A percentile compares a stretch with the other conserved stretches of the same genome.
phyloP scores from a whole-genome alignment of 805 yeast genomes.

The Ogataea neopini region DNA sequence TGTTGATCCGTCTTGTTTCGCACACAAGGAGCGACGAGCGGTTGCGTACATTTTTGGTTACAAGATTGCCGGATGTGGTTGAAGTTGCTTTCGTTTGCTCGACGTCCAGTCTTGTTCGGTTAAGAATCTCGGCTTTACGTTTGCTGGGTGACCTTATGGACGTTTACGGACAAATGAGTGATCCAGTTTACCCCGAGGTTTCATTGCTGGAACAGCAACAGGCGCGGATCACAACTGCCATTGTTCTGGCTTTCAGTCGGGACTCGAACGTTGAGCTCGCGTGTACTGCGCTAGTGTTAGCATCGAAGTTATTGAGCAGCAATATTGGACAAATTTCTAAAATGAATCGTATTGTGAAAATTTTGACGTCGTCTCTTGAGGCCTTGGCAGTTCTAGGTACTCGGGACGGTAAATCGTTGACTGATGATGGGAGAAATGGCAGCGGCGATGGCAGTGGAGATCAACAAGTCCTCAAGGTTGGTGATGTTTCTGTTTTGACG shows the following conservation, averaged over 20 bases:
- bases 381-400: slow-evolving; percentile 41
- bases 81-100: slow-evolving; percentile 80
- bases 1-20: slow-evolving; percentile 44
- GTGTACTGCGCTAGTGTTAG: slow-evolving; percentile 72
- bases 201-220: slow-evolving; percentile 87
- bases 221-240: slow-evolving; percentile 88
- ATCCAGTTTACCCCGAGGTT: slow-evolving; percentile 69
- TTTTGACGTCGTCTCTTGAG: slow-evolving; percentile 67
- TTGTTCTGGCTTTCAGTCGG: slow-evolving; percentile 78
- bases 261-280: slow-evolving; percentile 76
- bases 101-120: slow-evolving; percentile 61
- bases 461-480: slow-evolving; percentile 47
- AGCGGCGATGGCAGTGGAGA: slow-evolving; percentile 22
- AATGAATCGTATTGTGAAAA: slow-evolving; percentile 57
- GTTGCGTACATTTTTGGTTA: slow-evolving; percentile 43
- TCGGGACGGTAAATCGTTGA: neutral
- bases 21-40: slow-evolving; percentile 40
- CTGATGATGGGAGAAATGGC: neutral
- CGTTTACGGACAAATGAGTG: slow-evolving; percentile 60
- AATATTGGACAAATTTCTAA: slow-evolving; percentile 51
- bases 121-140: slow-evolving; percentile 65
- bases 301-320: slow-evolving; percentile 74
- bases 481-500: slow-evolving; percentile 52
- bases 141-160: slow-evolving; percentile 64
- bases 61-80: slow-evolving; percentile 62